These are phyloP conservation scores for Trichopus zeylanicus DNA, from an alignment of 116 monocot genomes.

Conservation along the genomic window DNA sequence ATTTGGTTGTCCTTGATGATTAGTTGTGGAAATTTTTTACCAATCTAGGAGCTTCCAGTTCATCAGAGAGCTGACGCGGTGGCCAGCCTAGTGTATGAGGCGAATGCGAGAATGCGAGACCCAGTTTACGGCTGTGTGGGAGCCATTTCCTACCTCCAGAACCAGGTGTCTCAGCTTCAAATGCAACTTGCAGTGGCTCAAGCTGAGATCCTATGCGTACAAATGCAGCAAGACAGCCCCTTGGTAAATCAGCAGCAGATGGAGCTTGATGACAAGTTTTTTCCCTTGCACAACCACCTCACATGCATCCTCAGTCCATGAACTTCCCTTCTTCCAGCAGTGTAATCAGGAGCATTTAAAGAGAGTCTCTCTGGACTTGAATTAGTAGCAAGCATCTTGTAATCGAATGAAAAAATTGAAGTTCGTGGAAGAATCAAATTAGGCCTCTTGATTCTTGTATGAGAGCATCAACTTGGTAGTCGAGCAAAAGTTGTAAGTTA, in stretches of 20 bases:
- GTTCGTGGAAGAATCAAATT: no score
- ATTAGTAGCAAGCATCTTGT: no score
- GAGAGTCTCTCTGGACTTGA: no score
- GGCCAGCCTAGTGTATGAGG: conserved; percentile 90
- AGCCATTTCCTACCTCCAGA: conserved; percentile 82
- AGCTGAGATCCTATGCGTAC: conserved; percentile 82
- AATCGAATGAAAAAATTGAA: no score
- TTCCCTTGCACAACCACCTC: conserved; percentile 1
- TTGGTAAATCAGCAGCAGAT: neutral
- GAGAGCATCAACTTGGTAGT: no score
- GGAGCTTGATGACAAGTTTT: conserved; percentile 3
- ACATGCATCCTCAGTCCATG: neutral
- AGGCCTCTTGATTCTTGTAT: no score
- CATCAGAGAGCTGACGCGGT: conserved; percentile 90
- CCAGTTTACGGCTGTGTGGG: conserved; percentile 92
- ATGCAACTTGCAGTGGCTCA: conserved; percentile 91
- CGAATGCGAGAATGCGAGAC: conserved; percentile 77
- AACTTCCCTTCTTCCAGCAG: conserved; percentile 6
- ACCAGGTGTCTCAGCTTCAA: conserved; percentile 85
- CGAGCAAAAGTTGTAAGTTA: no score
- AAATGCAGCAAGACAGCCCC: conserved; percentile 62
- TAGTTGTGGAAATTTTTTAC: no score
- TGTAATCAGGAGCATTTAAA: neutral
- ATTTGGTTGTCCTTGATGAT: no score
- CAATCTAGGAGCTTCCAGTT: conserved; percentile 75